Evolutionary conservation across 768 basidiomycete genomes (phyloP), one percentile per base, ranked within the genome.

Genomic region (Russula olivacea): DNA sequence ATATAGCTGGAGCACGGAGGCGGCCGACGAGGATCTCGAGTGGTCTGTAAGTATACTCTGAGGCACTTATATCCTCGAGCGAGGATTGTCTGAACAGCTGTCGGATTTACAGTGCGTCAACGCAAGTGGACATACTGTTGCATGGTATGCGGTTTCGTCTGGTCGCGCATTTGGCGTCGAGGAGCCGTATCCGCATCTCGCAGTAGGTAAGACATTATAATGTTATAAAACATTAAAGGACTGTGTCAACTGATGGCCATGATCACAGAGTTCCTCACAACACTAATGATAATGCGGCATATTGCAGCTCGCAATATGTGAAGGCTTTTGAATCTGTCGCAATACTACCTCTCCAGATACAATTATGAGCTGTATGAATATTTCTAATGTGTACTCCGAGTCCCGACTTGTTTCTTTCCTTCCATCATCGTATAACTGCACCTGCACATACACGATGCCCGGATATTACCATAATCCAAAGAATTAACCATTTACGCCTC

Each of bases 121-220:
- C 64, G 65, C 72, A 23, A 77, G 70, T 50, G 79, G 80, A 32
- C 77, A 80, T 52, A 71, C 83, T 3, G 79, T 88, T 21, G 83
- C 87, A 0, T 81, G 80, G 68, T 89, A 88, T 71, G 78, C 77
- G 69, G 76, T 84, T 50, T 85, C 84, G 0, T 85, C 85, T 2
- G 85, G 85, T 1, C 83, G 83, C 62, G 80, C 81, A 74, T 73
- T 89, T 52, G 84, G 81, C 32, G 77, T 89, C 21, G 84, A 86
- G 47, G 87, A 88, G 66, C 75, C 76, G 7, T 87, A 80, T 57
- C 78, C 76, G 2, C 75, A 82, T 56, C 75, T 87, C 47, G 81
- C 81, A 36, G 76, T 76, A 59, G 87, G 87, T 84, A 68, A 66
- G 79, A 73, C 14, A 10, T 54, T 12, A 32, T 19, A 12, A 2